phyloP scores from a whole-genome alignment of 1,284 basidiomycete genomes.

The Pseudozyma thailandica region DNA sequence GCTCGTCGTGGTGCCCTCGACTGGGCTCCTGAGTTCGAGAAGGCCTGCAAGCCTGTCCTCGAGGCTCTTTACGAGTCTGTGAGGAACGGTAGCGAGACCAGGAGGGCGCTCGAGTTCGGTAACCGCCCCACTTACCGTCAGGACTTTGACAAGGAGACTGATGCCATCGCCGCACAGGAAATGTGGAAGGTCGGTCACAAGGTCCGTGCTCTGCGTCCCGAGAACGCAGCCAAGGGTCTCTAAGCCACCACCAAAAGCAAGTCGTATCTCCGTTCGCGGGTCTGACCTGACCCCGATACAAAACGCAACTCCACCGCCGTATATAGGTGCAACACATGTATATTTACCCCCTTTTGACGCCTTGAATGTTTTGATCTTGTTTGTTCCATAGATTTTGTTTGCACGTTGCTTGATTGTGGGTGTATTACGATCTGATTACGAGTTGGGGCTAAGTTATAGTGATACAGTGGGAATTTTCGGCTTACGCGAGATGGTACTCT shows the following conservation, averaged over 20 bases:
- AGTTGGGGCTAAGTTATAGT: too few species aligned
- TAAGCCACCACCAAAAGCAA: slow-evolving; percentile 11
- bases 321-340: not conserved
- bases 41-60: slow-evolving; percentile 91
- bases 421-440: too few species aligned
- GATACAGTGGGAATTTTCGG: too few species aligned
- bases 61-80: slow-evolving; percentile 95
- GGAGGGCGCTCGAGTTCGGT: slow-evolving; percentile 96
- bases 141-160: slow-evolving; percentile 92
- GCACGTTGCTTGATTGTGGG: too few species aligned
- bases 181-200: slow-evolving; percentile 76
- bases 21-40: slow-evolving; percentile 98
- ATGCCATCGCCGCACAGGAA: slow-evolving; percentile 95
- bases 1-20: slow-evolving; percentile 97
- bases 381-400: not conserved
- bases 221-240: slow-evolving; percentile 54
- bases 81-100: slow-evolving; percentile 92
- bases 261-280: too few species aligned
- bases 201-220: slow-evolving; percentile 64
- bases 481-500: too few species aligned
- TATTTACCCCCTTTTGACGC: slow-evolving; percentile 1
- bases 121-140: slow-evolving; percentile 89
- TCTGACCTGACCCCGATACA: too few species aligned
- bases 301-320: not conserved
- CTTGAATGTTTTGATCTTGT: not conserved